Evolutionary conservation across 2,329 filamentous ascomycete genomes (phyloP).

Genomic region (Colletotrichum zoysiae): DNA sequence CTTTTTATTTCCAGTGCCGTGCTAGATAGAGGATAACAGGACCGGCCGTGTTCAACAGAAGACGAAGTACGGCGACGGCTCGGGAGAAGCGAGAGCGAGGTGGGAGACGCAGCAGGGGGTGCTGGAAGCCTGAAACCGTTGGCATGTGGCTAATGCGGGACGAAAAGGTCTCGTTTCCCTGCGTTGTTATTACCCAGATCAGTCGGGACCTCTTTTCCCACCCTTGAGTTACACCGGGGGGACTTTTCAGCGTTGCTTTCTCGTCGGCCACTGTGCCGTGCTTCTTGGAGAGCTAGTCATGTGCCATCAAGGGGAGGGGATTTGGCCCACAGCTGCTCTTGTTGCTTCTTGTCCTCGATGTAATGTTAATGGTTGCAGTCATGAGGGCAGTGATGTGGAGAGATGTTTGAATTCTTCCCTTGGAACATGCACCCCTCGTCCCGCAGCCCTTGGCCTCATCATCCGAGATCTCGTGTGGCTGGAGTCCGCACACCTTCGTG

Average conservation of each 20-base stretch:
- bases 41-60: no score
- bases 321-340: background rate
- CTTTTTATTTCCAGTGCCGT: background rate
- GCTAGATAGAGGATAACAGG: background rate
- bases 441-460: background rate
- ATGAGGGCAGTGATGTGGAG: background rate
- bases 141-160: conserved; percentile 26
- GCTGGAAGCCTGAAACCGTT: background rate
- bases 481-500: background rate
- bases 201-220: background rate
- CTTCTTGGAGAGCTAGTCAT: background rate
- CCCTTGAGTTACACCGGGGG: background rate
- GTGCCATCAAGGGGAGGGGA: background rate
- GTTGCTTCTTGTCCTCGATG: background rate
- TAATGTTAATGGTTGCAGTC: no score
- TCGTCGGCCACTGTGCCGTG: background rate
- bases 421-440: background rate
- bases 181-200: background rate
- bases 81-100: background rate
- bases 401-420: no score
- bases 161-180: background rate
- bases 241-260: background rate
- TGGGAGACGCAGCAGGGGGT: background rate
- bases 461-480: background rate
- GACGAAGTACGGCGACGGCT: background rate